phyloP scores from a whole-genome alignment of 768 basidiomycete species.

The Panaeolus cyanescens region DNA sequence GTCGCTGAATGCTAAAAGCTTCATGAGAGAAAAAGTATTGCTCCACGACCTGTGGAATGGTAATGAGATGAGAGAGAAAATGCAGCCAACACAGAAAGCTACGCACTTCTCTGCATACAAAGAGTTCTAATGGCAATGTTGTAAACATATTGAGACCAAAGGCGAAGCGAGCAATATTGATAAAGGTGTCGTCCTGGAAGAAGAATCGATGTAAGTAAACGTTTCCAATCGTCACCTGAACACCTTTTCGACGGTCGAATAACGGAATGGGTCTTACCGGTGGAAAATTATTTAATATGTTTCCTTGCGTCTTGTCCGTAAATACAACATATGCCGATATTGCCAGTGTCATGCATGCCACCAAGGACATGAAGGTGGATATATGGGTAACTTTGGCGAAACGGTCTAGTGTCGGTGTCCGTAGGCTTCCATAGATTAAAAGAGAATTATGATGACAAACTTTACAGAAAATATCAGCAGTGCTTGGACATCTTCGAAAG shows the following conservation, averaged over 20 bases:
- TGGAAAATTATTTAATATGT: constrained; percentile 95
- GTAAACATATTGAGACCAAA: constrained; percentile 98
- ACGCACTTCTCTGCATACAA: constrained; percentile 92
- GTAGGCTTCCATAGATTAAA: constrained; percentile 91
- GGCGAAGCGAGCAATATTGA: constrained; percentile 93
- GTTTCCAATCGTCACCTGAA: too few relatives aligned
- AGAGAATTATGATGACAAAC: constrained; percentile 98
- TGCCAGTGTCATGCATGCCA: constrained; percentile 84
- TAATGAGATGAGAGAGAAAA: neutral
- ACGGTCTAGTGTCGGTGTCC: constrained; percentile 91
- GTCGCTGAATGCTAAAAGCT: constrained; percentile 77
- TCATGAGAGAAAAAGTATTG: constrained; percentile 95
- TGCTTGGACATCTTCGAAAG: neutral
- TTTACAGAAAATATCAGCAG: constrained; percentile 18
- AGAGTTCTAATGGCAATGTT: constrained; percentile 92
- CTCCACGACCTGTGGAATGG: constrained; percentile 76
- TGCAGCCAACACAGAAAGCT: neutral
- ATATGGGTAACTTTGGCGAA: constrained; percentile 93
- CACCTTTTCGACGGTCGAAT: too few relatives aligned
- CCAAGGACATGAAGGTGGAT: constrained; percentile 80
- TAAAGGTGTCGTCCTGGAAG: constrained; percentile 76
- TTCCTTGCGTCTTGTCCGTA: constrained; percentile 92
- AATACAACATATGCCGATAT: constrained; percentile 87
- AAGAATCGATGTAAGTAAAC: constrained; percentile 1
- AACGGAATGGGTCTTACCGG: constrained; percentile 59